Conservation (phyloP, 1,139 yeast genomes). For the Debaryomyces sp. region DNA sequence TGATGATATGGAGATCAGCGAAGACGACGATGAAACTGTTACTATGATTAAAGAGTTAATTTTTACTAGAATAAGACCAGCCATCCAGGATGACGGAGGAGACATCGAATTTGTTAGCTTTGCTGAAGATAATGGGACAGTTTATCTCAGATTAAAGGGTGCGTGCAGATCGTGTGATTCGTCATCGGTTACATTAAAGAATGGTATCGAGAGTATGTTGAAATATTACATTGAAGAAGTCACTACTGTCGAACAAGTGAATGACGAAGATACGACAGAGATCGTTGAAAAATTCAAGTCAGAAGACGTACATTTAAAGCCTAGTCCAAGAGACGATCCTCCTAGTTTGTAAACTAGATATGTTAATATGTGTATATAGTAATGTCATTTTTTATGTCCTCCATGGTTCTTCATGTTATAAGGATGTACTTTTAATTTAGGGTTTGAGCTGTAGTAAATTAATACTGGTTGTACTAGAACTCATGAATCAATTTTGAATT, state of each 20-base stretch:
- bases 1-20: conserved; percentile 45
- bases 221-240: conserved; percentile 82
- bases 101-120: conserved; percentile 75
- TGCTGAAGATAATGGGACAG: conserved; percentile 65
- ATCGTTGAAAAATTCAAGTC: conserved; percentile 11
- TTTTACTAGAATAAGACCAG: conserved; percentile 94
- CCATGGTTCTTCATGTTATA: background rate
- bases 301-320: conserved; percentile 20
- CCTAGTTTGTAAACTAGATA: conserved; percentile 40
- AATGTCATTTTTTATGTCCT: background rate
- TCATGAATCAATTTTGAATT: background rate
- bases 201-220: conserved; percentile 82
- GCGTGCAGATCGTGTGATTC: conserved; percentile 83
- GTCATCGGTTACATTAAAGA: conserved; percentile 72
- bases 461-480: background rate
- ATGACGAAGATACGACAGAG: conserved; percentile 27
- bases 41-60: conserved; percentile 91
- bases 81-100: conserved; percentile 86
- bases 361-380: conserved; percentile 5
- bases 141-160: conserved; percentile 66
- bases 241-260: conserved; percentile 63
- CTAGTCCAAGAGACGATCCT: conserved; percentile 40
- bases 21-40: conserved; percentile 77
- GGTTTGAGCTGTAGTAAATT: background rate
- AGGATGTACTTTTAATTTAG: background rate